Base-by-base conservation (phyloP, 2,329 filamentous ascomycete species). In the Arthrobotrys iridis region DNA sequence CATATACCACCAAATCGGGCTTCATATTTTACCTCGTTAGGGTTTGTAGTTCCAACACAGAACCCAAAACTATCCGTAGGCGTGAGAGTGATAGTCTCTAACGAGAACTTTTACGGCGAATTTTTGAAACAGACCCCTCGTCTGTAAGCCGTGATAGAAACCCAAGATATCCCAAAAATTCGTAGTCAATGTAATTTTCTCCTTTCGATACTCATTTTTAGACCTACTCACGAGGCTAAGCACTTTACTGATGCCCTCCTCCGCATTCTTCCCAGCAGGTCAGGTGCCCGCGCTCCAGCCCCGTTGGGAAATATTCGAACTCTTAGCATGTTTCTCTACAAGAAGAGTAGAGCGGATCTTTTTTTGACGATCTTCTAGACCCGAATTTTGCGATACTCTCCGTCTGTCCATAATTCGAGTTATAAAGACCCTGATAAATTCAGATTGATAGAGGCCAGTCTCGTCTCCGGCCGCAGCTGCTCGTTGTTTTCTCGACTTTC, bases 221-320 rank as follows among this genome's bases (percentile, higher is more conserved):
- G 43, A 55, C n/a, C 30, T 57, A 24, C 15, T 20, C 65, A 62
- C 55, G 57, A 70, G 55, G 48, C 65, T 18, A 35, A 35, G 20
- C 11, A 30, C 11, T 33, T 33, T 11, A 35, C 28, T 62, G 55
- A 67, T 67, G 62, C 20, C 52, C n/a, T 15, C 28, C 70, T 67
- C 70, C 70, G 40, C 70, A 63, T 58, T 55, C 22, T 18, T 30
- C 22, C 26, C 41, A 48, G 63, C 40, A 18, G 22, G n/a, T 8
- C 15, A 41, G 41, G 33, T 50, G 33, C 65, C 43, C n/a, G 46
- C 30, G 11, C 28, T 24, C 28, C 33, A 22, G 24, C 58, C 24
- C 43, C 63, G 70, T 67, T 74, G 70, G 45, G 60, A 50, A 66
- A 48, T 11, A n/a, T n/a, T n/a, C n/a, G n/a, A n/a, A n/a, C n/a